Conservation (phyloP, 805 yeast species). For the Candida orba region DNA sequence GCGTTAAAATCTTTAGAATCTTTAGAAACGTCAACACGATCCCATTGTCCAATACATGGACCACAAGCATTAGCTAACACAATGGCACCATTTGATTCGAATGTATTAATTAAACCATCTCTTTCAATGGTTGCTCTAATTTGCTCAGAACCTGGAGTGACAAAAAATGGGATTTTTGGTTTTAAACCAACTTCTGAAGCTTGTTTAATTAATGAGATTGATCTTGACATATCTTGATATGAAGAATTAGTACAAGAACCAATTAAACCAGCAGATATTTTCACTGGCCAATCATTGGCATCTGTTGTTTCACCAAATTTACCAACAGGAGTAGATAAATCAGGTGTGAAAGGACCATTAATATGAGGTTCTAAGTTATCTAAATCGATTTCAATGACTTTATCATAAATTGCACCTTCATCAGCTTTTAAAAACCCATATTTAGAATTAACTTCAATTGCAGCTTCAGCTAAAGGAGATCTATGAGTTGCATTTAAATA, state of each 20-base stretch:
- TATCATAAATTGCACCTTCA: constrained; percentile 83
- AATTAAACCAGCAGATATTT: constrained; percentile 86
- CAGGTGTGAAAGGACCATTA: constrained; percentile 98
- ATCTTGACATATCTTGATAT: constrained; percentile 97
- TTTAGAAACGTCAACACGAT: constrained; percentile 72
- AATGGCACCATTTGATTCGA: constrained; percentile 81
- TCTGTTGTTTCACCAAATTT: constrained; percentile 66
- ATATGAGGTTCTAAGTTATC: constrained; percentile 86
- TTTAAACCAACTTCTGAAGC: constrained; percentile 82
- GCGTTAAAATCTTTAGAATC: constrained; percentile 67
- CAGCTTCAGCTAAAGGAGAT: constrained; percentile 74
- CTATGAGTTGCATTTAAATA: constrained; percentile 83
- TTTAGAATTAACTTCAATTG: constrained; percentile 49
- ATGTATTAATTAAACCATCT: constrained; percentile 80
- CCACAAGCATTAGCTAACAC: constrained; percentile 98
- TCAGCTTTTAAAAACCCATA: constrained; percentile 73
- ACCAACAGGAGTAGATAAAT: constrained; percentile 88
- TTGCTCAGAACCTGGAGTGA: constrained; percentile 98
- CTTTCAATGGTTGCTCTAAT: constrained; percentile 94
- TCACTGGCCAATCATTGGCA: constrained; percentile 78
- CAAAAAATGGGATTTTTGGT: constrained; percentile 87
- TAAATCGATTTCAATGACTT: constrained; percentile 85
- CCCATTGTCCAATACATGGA: constrained; percentile 99
- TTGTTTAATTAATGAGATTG: constrained; percentile 81
- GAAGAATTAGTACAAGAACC: constrained; percentile 99